Evolutionary conservation across 371 early-diverging fungal genomes (phyloP), one percentile per base, ranked within the genome.

Genomic region (Syncephalis fuscata): DNA sequence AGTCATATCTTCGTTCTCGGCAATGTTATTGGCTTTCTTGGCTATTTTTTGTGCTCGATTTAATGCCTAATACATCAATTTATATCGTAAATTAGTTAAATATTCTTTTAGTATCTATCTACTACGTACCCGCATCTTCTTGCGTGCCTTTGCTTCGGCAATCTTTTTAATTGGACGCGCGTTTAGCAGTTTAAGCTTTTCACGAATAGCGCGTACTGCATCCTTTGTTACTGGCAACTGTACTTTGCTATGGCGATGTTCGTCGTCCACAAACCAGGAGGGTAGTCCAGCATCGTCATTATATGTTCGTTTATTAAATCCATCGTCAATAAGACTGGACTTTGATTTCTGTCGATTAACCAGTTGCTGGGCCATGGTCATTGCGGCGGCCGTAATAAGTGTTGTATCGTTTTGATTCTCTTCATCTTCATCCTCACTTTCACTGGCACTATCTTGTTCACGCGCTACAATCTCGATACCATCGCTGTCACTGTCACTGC

Each of bases 151-250:
- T 45, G 98, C 96, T 68, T 97, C 98, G n/a, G 86, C 88, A 26
- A 95, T 82, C 78, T 95, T 97, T 65, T 95, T 95, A 65, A 95
- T 94, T 17, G 96, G 94, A 36, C 93, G 85, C 10, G 92, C 92
- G 64, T 95, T 82, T 51, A 97, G 61, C 4, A 85, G 91, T 61
- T 74, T 73, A 54, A 87, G 68, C 48, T 80, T 76, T 32, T 85
- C 82, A 53, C 72, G 65, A 45, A 94, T 70, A 44, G 83, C 74
- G 32, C 80, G 66, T 39, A 92, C 83, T 2, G 96, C 92, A 66
- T 97, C 95, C 63, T 94, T 93, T 25, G 96, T 88, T 20, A 92
- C 79, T 11, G 96, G 96, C 25, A 88, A 57, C 55, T 77, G 67
- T 16, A 87, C 88, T 51, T 84, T 77, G 70, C 85, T 90, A 63